Base-by-base conservation (phyloP, 139 green algal genomes). In the Ettlia oleoabundans region DNA sequence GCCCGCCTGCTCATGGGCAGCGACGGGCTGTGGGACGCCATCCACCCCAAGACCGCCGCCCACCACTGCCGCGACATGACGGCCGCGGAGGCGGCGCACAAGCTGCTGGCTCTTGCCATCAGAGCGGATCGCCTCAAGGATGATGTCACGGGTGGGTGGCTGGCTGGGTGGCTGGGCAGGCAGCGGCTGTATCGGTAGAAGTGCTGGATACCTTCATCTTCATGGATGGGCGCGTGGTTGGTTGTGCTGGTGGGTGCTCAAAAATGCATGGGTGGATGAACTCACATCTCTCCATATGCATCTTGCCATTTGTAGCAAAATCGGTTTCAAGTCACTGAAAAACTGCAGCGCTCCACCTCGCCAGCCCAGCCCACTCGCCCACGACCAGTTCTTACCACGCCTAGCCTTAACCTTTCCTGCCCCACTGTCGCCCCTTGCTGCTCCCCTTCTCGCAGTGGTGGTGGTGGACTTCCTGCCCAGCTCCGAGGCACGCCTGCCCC, bases 1-100 rank as follows among this genome's bases (percentile, higher is more conserved):
- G 94, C 74, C 0, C 91, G 95, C 22, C 85, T 98, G 63, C 90
- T 98, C 80, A 90, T 98, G 6, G 95, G 93, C 28, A 94, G 87
- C 37, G 95, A 98, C 84, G 95, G 95, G 7, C 85, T 98, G 80
- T 98, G 95, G 95, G 95, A 98, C 78, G 91, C 90, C 1, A 70
- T 95, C 26, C 81, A 84, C 68, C 82, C 87, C 33, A 98, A 98
- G 86, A 89, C 87, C 0, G 92, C 90, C 38, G 74, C 83, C 1
- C 86, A 94, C 70, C 78, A 86, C 66, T 74, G 82, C 0, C 82
- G 91, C 13, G 84, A 86, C 30, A 88, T 93, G 83, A 38, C 69
- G 0, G 86, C 91, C 9, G 65, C 41, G 51, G 87, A 91, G 42
- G 92, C 92, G 30, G 86, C 92, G 2, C 71, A 72, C 33, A 74